Base-by-base conservation (phyloP, 2,329 filamentous ascomycete species). In the Cladosporium velox region DNA sequence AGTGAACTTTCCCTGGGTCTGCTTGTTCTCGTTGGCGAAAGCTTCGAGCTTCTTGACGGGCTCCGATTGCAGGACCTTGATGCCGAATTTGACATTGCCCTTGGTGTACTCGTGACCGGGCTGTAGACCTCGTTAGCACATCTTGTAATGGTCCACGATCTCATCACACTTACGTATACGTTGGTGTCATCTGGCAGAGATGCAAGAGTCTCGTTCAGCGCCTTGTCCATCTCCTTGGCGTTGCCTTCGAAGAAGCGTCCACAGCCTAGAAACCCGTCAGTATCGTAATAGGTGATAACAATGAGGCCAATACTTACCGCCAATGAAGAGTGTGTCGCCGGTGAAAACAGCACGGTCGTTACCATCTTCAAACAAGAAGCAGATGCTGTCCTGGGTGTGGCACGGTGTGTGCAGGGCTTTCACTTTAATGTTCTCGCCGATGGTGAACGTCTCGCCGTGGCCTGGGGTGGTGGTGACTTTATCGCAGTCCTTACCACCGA, bases 21-120 rank as follows among this genome's bases (percentile, higher is more conserved):
- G 87, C 79, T 89, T 83, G 79, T 97, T 94, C 67, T 86, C 84
- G 64, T 91, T 87, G 1, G 92, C 91, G 77, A 92, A 97, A 0
- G 85, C 83, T 70, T 91, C 83, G 35, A 99, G 84, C 72, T 89
- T 90, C 83, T 91, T 88, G 69, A 97, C 87, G 0, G 91, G 84
- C 59, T 91, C 88, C 51, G 86, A 90, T 73, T 91, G 88, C 65
- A 90, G 82, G 18, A 98, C 90, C 2, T 89, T 90, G 67, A 90
- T 81, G 58, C 88, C 89, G 76, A 99, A 99, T 77, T 92, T 92
- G 74, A 95, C 92, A 75, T 99, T 99, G 61, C 90, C 86, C 79
- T 95, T 97, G n/a, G 95, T 99, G 81, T 99, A 99, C 79, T 98
- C 95, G 74, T 99, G 95, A 4, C 95, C 95, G 21, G 94, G 93